phyloP scores from a whole-genome alignment of 345 rosid genomes.

The Odontarrhena argentea region DNA sequence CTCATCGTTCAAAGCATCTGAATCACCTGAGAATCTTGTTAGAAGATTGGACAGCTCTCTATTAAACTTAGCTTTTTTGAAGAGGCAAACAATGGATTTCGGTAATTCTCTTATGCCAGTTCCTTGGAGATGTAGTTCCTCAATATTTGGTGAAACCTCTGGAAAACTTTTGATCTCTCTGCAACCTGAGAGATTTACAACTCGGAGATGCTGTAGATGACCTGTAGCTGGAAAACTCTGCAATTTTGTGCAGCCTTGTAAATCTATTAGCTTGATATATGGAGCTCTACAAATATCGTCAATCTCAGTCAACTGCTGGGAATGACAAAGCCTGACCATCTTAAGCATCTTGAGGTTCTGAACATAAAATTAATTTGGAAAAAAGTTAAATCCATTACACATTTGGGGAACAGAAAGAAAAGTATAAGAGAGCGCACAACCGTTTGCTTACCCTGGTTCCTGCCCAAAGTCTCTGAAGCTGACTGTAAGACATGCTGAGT shows the following conservation, averaged over 20 bases:
- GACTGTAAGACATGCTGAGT: constrained; percentile 27
- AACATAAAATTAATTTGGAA: too few species aligned
- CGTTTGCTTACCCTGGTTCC: constrained; percentile 24
- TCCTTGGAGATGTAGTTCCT: constrained; percentile 21
- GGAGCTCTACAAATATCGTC: neutral
- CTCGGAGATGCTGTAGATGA: neutral
- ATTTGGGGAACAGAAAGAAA: too few species aligned
- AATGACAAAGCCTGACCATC: constrained; percentile 14
- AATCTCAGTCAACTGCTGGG: constrained; percentile 5
- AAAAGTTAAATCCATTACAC: too few species aligned
- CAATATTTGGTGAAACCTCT: constrained; percentile 10
- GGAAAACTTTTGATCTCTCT: neutral
- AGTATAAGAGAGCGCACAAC: neutral
- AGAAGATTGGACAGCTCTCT: neutral
- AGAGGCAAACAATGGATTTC: neutral
- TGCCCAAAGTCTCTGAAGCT: constrained; percentile 32
- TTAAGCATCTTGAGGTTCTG: constrained; percentile 23
- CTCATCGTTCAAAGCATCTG: neutral
- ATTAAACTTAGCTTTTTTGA: neutral
- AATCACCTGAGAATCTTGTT: neutral
- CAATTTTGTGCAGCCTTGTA: constrained; percentile 25
- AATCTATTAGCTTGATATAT: constrained; percentile 10
- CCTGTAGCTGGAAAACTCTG: neutral
- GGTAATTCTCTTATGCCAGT: constrained; percentile 15
- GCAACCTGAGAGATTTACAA: constrained; percentile 23